A percentile compares a stretch with the other conserved stretches of the same genome.
Conservation (phyloP, 2,329 filamentous ascomycete species). For the Teratosphaeria pseudoeucalypti region DNA sequence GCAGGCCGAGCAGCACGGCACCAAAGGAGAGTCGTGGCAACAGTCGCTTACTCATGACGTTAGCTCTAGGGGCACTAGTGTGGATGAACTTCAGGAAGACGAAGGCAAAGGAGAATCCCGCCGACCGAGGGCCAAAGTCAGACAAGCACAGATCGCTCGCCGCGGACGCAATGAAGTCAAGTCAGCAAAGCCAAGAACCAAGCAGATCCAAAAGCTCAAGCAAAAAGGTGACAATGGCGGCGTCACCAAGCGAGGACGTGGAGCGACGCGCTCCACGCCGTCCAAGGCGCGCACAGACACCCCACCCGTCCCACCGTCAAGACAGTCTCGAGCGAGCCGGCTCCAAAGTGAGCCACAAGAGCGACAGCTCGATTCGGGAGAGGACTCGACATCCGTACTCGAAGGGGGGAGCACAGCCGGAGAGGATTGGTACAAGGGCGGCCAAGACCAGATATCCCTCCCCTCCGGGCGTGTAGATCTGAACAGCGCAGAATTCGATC, state of each 20-base stretch:
- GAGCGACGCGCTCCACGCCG: neutral
- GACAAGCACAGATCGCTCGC: neutral
- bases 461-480: neutral
- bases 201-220: neutral
- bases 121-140: neutral
- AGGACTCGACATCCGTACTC: neutral
- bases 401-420: neutral
- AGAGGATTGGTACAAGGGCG: neutral
- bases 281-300: neutral
- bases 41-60: neutral
- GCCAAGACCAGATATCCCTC: neutral
- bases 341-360: neutral
- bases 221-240: neutral
- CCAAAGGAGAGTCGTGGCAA: neutral
- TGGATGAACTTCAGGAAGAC: neutral
- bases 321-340: neutral
- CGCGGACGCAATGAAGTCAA: neutral
- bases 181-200: neutral
- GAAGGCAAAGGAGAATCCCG: neutral
- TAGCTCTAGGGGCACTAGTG: neutral
- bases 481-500: neutral
- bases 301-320: neutral
- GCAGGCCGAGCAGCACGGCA: neutral
- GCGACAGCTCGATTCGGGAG: neutral
- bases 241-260: neutral